Evolutionary conservation across 169 alveolate genomes (phyloP).

Genomic region (Babesia caballi): DNA sequence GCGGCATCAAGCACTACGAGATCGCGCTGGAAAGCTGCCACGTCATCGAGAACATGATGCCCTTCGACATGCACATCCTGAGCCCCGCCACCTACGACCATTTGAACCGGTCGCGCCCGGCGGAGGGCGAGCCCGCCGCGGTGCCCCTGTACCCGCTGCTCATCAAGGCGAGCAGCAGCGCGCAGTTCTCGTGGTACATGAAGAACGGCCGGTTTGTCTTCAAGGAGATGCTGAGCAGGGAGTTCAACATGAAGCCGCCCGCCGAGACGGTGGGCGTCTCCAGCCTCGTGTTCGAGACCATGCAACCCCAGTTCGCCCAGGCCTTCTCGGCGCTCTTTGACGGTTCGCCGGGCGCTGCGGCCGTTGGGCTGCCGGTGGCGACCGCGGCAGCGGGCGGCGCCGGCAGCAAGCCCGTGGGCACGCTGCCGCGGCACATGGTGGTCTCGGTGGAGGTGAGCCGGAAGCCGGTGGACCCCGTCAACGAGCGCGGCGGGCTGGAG

Average conservation of each 20-base stretch:
- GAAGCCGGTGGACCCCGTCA: constrained; percentile 52
- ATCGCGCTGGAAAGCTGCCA: constrained; percentile 54
- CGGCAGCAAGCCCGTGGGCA: neutral
- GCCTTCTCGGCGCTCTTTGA: neutral
- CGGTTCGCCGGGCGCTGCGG: neutral
- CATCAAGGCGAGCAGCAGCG: constrained; percentile 45
- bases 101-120: neutral
- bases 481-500: constrained; percentile 22
- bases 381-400: neutral
- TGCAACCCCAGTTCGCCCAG: constrained; percentile 33
- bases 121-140: neutral
- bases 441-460: constrained; percentile 40
- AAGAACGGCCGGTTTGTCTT: constrained; percentile 48
- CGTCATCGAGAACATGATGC: constrained; percentile 63
- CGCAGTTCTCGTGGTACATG: constrained; percentile 48
- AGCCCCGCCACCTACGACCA: constrained; percentile 35
- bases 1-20: constrained; percentile 45
- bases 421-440: constrained; percentile 33
- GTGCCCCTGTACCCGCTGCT: constrained; percentile 19
- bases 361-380: too few relatives aligned
- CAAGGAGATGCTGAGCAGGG: constrained; percentile 45
- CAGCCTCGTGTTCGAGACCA: constrained; percentile 35
- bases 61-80: constrained; percentile 47
- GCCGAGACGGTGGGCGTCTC: constrained; percentile 16
- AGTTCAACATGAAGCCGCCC: constrained; percentile 29